These are phyloP conservation scores for Venustampulla echinocandica DNA, from an alignment of 495 filamentous ascomycete genomes.

Conservation along the genomic window DNA sequence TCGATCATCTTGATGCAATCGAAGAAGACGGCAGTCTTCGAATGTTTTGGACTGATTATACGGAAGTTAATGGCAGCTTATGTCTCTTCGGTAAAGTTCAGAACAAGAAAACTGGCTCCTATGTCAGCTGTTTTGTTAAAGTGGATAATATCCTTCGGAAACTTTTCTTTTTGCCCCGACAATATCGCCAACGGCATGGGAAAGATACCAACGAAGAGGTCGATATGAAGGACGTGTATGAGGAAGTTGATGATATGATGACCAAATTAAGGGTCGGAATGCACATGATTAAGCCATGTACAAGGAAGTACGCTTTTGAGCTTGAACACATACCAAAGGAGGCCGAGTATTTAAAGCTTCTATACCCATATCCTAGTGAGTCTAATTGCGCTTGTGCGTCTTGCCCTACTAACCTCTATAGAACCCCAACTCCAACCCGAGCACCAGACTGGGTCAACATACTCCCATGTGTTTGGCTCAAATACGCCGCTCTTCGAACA, in stretches of 20 bases:
- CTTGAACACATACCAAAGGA: constrained; percentile 80
- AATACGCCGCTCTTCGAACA: constrained; percentile 95
- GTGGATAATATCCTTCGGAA: constrained; percentile 91
- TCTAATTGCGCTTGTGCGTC: not conserved
- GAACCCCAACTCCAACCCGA: constrained; percentile 53
- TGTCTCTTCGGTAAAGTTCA: constrained; percentile 95
- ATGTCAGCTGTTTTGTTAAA: constrained; percentile 91
- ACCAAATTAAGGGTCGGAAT: constrained; percentile 68
- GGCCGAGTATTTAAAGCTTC: constrained; percentile 80
- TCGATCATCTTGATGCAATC: constrained; percentile 68
- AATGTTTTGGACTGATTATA: constrained; percentile 97
- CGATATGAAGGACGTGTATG: constrained; percentile 80
- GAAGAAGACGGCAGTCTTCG: constrained; percentile 86
- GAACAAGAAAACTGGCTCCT: constrained; percentile 70
- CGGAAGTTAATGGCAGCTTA: constrained; percentile 82
- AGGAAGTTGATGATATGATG: constrained; percentile 82
- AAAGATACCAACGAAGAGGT: constrained; percentile 71
- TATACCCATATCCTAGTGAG: constrained; percentile 75
- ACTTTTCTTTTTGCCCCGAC: constrained; percentile 83
- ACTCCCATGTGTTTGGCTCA: constrained; percentile 88
- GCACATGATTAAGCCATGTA: constrained; percentile 88
- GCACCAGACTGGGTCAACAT: constrained; percentile 75
- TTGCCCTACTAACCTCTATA: constrained; percentile 12
- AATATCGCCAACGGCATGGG: constrained; percentile 48
- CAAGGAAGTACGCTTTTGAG: constrained; percentile 93